phyloP scores from a whole-genome alignment of 2,329 filamentous ascomycete genomes.

The Tolypocladium tundrense region DNA sequence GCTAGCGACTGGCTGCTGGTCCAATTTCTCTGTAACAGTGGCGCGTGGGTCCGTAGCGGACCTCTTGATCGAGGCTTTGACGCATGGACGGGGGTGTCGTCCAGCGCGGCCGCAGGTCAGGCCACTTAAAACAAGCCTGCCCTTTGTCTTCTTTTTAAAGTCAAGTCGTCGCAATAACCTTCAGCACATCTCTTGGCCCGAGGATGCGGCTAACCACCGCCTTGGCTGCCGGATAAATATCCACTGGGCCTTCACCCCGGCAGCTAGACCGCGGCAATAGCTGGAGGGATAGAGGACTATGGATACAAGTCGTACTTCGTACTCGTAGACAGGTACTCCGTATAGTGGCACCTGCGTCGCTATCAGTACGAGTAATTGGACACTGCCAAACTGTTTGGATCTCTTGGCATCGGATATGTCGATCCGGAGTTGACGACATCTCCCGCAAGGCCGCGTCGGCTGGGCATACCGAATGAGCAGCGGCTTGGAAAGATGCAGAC shows the following conservation, averaged over 20 bases:
- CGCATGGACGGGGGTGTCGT: background rate
- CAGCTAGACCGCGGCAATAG: background rate
- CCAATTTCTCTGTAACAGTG: constrained; percentile 1
- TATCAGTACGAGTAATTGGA: background rate
- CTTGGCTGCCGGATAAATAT: background rate
- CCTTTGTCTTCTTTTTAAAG: background rate
- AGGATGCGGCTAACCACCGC: background rate
- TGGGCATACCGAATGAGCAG: background rate
- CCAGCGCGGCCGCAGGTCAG: background rate
- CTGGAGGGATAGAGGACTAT: background rate
- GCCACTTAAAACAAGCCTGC: background rate
- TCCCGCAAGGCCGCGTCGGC: background rate
- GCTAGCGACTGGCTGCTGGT: background rate
- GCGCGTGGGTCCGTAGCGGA: constrained; percentile 1
- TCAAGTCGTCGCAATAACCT: background rate
- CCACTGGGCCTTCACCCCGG: background rate
- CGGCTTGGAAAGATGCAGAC: background rate
- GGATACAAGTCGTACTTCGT: background rate
- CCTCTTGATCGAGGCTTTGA: background rate
- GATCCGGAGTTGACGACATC: background rate
- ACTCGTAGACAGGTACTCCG: background rate
- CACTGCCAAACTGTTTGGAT: background rate
- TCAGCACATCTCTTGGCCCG: background rate
- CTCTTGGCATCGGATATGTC: background rate
- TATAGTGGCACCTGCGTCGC: background rate